phyloP scores from a whole-genome alignment of 106 monocot species.

The Allium fistulosum region DNA sequence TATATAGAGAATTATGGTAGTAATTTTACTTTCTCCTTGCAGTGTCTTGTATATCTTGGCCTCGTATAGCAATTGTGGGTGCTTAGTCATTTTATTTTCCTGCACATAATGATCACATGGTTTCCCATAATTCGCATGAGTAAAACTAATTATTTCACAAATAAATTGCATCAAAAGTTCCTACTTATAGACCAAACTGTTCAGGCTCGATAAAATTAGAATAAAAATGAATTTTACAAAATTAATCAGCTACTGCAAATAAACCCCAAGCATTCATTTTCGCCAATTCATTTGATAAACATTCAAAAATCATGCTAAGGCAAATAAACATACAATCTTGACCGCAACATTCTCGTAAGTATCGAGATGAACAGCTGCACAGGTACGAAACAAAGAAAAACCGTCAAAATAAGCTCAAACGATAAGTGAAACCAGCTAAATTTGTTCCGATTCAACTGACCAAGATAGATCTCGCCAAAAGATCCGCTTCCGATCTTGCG shows the following conservation, averaged over 20 bases:
- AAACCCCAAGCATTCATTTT: background rate
- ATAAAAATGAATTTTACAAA: background rate
- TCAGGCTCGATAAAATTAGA: background rate
- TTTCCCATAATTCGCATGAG: background rate
- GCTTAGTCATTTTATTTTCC: constrained; percentile 89
- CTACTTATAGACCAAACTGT: background rate
- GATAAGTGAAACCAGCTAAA: background rate
- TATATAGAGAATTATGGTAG: background rate
- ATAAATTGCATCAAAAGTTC: background rate
- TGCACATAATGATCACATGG: constrained; percentile 8
- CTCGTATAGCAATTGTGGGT: constrained; percentile 88
- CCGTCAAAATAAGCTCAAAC: background rate
- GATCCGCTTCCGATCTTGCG: constrained; percentile 94
- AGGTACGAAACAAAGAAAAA: constrained; percentile 6
- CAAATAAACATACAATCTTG: constrained; percentile 67
- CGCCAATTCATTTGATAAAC: background rate
- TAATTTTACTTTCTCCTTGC: constrained; percentile 78
- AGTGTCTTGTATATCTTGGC: constrained; percentile 92
- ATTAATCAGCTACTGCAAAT: background rate
- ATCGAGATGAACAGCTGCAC: constrained; percentile 78
- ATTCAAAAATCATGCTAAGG: background rate
- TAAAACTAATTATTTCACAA: background rate
- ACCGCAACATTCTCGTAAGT: constrained; percentile 93
- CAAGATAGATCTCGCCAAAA: constrained; percentile 90
- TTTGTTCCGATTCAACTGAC: constrained; percentile 18